These are phyloP conservation scores for Neurospora sp. DNA, from an alignment of 495 filamentous ascomycete species.

Conservation along the genomic window DNA sequence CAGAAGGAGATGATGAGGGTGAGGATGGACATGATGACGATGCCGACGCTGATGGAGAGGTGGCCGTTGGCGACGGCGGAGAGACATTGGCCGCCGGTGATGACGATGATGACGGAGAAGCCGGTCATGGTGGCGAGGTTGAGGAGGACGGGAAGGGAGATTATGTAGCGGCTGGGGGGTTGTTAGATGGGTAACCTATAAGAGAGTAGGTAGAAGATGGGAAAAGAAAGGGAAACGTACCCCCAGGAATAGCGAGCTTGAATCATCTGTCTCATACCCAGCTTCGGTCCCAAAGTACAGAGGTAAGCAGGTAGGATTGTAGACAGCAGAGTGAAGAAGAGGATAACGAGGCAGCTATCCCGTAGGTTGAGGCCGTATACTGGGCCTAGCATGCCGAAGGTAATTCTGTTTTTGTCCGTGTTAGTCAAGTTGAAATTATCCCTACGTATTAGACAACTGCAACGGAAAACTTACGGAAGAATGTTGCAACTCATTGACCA, in stretches of 20 bases:
- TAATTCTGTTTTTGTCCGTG: constrained; percentile 31
- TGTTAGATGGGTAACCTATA: neutral
- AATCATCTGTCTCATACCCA: constrained; percentile 46
- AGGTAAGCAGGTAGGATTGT: constrained; percentile 41
- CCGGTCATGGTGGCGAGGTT: constrained; percentile 39
- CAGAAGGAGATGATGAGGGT: constrained; percentile 48
- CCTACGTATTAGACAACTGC: neutral
- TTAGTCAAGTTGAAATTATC: constrained; percentile 2
- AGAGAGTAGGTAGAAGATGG: neutral
- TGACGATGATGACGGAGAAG: constrained; percentile 38
- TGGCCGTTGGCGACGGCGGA: constrained; percentile 40
- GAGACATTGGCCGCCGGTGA: constrained; percentile 38
- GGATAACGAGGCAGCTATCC: constrained; percentile 38
- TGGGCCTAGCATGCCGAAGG: constrained; percentile 46
- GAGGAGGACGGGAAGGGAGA: constrained; percentile 37
- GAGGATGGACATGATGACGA: constrained; percentile 44
- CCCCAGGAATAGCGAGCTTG: constrained; percentile 45
- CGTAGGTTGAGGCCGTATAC: constrained; percentile 37
- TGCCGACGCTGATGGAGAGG: constrained; percentile 36
- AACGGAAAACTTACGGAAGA: constrained; percentile 24
- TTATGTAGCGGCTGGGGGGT: constrained; percentile 23
- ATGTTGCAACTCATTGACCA: constrained; percentile 33
- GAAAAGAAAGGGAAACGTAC: constrained; percentile 7
- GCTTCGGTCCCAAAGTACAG: constrained; percentile 38
- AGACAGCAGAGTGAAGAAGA: constrained; percentile 45